Evolutionary conservation across 495 filamentous ascomycete genomes (phyloP).

Genomic region (Penicillium argentinense): DNA sequence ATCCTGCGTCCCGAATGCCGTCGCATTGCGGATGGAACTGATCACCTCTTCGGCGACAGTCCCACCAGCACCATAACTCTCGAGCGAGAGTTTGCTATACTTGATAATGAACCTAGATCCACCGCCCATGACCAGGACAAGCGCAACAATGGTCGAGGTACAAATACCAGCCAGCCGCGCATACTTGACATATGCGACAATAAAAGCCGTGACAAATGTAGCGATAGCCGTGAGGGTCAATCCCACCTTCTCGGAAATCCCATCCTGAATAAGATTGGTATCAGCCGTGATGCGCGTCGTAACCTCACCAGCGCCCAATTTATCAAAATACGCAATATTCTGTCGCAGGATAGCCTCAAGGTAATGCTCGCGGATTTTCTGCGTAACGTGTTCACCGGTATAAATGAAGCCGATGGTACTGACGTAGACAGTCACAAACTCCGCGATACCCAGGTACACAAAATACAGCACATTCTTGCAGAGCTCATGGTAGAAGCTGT

Average conservation of each 20-base stretch:
- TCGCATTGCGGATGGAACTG: constrained; percentile 89
- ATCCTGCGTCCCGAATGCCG: constrained; percentile 89
- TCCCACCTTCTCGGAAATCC: constrained; percentile 82
- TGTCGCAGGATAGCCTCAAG: constrained; percentile 80
- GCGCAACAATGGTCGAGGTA: constrained; percentile 70
- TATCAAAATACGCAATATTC: constrained; percentile 92
- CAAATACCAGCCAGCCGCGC: constrained; percentile 85
- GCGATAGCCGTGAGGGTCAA: constrained; percentile 71
- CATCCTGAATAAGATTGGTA: constrained; percentile 85
- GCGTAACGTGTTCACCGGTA: constrained; percentile 83
- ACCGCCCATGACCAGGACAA: constrained; percentile 71
- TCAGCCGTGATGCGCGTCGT: constrained; percentile 91
- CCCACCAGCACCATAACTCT: constrained; percentile 79
- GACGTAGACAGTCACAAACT: constrained; percentile 79
- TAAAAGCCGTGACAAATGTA: constrained; percentile 83
- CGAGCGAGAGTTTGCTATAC: constrained; percentile 72
- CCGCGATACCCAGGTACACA: constrained; percentile 82
- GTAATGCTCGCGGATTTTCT: constrained; percentile 83
- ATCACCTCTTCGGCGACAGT: constrained; percentile 93
- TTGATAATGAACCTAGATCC: constrained; percentile 74
- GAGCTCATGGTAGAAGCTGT: constrained; percentile 61
- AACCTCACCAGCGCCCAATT: constrained; percentile 86
- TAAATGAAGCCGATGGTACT: constrained; percentile 90
- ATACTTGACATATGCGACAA: constrained; percentile 83
- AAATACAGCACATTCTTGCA: constrained; percentile 77